These are phyloP conservation scores for Fusarium verrucosum DNA, from an alignment of 2,329 filamentous ascomycete genomes.

Conservation along the genomic window DNA sequence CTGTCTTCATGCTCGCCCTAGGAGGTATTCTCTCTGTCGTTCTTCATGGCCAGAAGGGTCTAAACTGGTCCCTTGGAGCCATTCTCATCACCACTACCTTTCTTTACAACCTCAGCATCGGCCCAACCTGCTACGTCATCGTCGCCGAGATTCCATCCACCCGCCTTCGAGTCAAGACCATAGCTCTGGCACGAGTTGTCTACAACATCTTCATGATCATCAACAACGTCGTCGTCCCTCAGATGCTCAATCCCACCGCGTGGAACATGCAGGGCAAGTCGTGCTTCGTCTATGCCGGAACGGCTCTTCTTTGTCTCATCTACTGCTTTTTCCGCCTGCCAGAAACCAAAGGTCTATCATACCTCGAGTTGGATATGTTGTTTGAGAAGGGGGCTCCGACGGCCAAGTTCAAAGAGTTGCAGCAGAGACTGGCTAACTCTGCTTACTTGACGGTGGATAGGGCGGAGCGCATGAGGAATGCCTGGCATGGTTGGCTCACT, in stretches of 20 bases:
- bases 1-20: conserved; percentile 48
- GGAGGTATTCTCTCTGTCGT: conserved; percentile 52
- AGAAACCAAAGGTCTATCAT: conserved; percentile 40
- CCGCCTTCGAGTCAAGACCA: conserved; percentile 52
- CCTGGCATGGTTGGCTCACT: conserved; percentile 40
- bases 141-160: conserved; percentile 52
- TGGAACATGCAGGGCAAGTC: conserved; percentile 42
- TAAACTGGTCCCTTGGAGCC: conserved; percentile 49
- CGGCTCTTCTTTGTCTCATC: conserved; percentile 28
- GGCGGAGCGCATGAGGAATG: conserved; percentile 37
- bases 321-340: conserved; percentile 44
- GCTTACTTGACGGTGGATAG: conserved; percentile 28
- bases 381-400: conserved; percentile 42
- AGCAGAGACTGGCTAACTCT: conserved; percentile 27
- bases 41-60: conserved; percentile 36
- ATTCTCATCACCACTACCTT: conserved; percentile 54
- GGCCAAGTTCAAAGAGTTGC: conserved; percentile 45
- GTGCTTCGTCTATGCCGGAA: conserved; percentile 35
- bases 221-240: conserved; percentile 40
- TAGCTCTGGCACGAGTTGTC: conserved; percentile 49
- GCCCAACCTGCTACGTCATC: conserved; percentile 48
- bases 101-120: conserved; percentile 45
- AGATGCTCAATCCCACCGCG: conserved; percentile 40
- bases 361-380: conserved; percentile 42
- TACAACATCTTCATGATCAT: conserved; percentile 38